Evolutionary conservation across 768 basidiomycete genomes (phyloP).

Genomic region (Suillus sp.): DNA sequence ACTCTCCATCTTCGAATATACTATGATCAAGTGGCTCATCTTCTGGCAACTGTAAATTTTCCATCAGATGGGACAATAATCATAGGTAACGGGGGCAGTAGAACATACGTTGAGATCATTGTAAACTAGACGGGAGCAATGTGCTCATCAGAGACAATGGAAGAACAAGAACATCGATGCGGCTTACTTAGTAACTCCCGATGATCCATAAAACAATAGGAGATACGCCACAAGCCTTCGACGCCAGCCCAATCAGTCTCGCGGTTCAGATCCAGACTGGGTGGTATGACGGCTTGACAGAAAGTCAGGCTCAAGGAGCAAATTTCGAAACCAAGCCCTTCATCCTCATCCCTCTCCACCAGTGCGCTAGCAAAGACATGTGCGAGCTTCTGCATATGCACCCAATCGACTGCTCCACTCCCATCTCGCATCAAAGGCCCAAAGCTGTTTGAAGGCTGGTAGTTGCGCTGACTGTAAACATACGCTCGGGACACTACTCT

Average conservation of each 20-base stretch:
- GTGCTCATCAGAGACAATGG: slow-evolving; percentile 4
- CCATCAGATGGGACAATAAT: slow-evolving; percentile 8
- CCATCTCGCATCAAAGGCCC: slow-evolving; percentile 57
- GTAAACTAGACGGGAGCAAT: slow-evolving; percentile 41
- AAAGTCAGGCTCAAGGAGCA: slow-evolving; percentile 51
- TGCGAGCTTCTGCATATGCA: slow-evolving; percentile 55
- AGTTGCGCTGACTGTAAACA: slow-evolving; percentile 66
- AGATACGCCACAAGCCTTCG: slow-evolving; percentile 58
- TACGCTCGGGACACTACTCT: slow-evolving; percentile 50
- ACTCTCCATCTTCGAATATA: slow-evolving; percentile 52
- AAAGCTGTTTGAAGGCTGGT: slow-evolving; percentile 48
- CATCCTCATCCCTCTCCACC: slow-evolving; percentile 40
- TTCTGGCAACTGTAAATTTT: slow-evolving; percentile 29
- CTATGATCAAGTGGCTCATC: slow-evolving; percentile 40
- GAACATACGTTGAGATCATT: slow-evolving; percentile 43
- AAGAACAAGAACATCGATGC: not conserved
- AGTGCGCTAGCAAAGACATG: slow-evolving; percentile 59
- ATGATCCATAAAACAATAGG: slow-evolving; percentile 74
- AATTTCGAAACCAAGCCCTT: slow-evolving; percentile 32
- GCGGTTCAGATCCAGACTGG: slow-evolving; percentile 35
- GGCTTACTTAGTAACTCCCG: slow-evolving; percentile 61
- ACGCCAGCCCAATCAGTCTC: slow-evolving; percentile 43
- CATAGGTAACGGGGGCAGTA: not conserved
- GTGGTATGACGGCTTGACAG: slow-evolving; percentile 52
- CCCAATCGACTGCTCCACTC: slow-evolving; percentile 56